Evolutionary conservation across 2,329 filamentous ascomycete genomes (phyloP), one percentile per base, ranked within the genome.

Genomic region (Hypoxylon sp.): DNA sequence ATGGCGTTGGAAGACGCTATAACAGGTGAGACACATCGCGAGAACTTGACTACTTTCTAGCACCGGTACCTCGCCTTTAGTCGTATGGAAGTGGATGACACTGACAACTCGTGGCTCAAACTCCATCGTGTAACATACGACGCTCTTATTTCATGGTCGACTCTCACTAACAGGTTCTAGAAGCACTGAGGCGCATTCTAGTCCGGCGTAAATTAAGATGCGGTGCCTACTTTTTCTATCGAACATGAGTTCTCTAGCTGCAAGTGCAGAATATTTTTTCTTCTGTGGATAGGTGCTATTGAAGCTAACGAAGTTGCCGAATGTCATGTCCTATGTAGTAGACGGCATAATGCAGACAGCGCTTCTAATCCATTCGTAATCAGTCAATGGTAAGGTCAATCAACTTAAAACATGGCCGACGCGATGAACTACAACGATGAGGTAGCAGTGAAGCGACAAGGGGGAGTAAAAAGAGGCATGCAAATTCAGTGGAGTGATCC

Each of bases 331-430:
- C 33, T 18, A 20, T 30, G 9, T 26, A 44, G 24, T 18, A 9
- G 49, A 16, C 20, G 12, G 36, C 32, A 20, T 30, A 44, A n/a
- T 33, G 2, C n/a, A 26, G 11, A 32, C 12, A 32, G 1, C 14
- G 24, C 40, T 45, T 24, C 36, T 51, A 53, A 52, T 46, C 28
- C 49, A 30, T 38, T 28, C 33, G 56, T 55, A 44, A 44, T 44
- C n/a, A 48, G 38, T 42, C 42, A 14, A 44, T 28, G 26, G 53
- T 38, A 54, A 60, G 54, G 16, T 60, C 50, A 60, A 60, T 22
- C 45, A 60, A 68, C 18, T 12, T 65, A 58, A 68, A 68, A 68
- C 65, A 45, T 46, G 52, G n/a, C 40, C 45, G 45, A 55, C 24
- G 54, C 58, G 65, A 59, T 46, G 44, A 14, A 24, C n/a, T 56